These are phyloP conservation scores for Colletotrichum destructivum DNA, from an alignment of 2,329 filamentous ascomycete species.

Conservation along the genomic window DNA sequence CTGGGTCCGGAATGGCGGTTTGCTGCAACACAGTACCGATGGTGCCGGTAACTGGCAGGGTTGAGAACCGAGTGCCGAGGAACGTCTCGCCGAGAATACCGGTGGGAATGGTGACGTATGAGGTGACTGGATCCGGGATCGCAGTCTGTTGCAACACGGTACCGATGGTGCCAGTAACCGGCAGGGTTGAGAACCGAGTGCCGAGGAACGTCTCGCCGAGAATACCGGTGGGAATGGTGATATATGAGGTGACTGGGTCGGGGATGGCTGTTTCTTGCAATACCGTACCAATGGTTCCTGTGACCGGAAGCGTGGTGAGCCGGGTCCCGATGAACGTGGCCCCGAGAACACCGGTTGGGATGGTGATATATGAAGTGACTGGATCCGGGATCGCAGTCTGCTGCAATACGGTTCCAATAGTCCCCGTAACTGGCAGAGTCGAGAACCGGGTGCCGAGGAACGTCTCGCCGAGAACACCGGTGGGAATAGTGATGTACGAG, in stretches of 20 bases:
- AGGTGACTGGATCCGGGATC: neutral
- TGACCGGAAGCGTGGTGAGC: neutral
- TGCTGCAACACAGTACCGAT: neutral
- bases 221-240: neutral
- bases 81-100: constrained; percentile 7
- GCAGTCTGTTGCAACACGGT: constrained; percentile 3
- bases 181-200: neutral
- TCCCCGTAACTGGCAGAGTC: no score
- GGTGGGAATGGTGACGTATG: neutral
- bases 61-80: neutral
- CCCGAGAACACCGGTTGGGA: neutral
- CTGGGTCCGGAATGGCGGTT: neutral
- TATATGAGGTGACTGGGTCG: neutral
- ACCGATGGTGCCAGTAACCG: neutral
- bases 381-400: no score
- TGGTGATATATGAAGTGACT: constrained; percentile 11
- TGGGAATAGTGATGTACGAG: constrained; percentile 17
- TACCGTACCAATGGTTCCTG: constrained; percentile 3
- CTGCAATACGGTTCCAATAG: no score
- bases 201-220: neutral
- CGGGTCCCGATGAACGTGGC: constrained; percentile 5
- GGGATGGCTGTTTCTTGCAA: constrained; percentile 6
- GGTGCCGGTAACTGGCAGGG: neutral
- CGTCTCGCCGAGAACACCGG: constrained; percentile 3
- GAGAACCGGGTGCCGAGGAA: no score